Base-by-base conservation (phyloP, 192 early-diverging fungal species). In the Coemansia sp. region DNA sequence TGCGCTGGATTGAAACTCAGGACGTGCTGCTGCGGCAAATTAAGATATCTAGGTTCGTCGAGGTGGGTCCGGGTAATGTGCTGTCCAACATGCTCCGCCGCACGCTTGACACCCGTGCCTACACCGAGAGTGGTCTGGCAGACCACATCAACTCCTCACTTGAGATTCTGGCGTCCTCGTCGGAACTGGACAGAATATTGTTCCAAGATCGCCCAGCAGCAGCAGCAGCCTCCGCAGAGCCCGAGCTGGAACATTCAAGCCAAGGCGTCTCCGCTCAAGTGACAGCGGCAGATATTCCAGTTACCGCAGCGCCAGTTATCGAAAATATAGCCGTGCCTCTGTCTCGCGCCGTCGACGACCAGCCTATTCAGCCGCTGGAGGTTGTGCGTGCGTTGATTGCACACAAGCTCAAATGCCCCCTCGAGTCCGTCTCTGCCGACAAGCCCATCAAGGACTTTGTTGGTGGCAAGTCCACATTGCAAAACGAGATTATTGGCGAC, bases 1-100 rank as follows among this genome's bases (percentile, higher is more conserved):
- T 97, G 62, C 90, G 94, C 77, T 97, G 96, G 96, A 97, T 97
- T 76, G 96, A 96, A 82, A 97, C 96, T 36, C 96, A 97, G 86
- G 96, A 97, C 74, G 84, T 89, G 69, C 87, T 97, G 67, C 94
- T 97, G 88, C 89, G 90, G 85, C 86, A 90, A 71, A 93, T 88
- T 77, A 85, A 92, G 46, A 91, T 98, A 66, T 92, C 93, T 74
- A 91, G 94, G 47, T 76, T 98, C 51, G 94, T 98, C 60, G 96
- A 98, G 80, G 88, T 96, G 59, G 96, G 96, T 54, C 96, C 96
- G 16, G 88, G 88, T 75, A 94, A 95, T 24, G 95, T 94, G 54
- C 89, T 98, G 42, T 90, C 89, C 79, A 95, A 95, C 65, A 98
- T 98, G 96, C 95, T 95, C 41, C 85, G 87, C 63, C 91, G 95